These are phyloP conservation scores for Leishmania martiniquensis DNA, from an alignment of 208 protist species.

Conservation along the genomic window DNA sequence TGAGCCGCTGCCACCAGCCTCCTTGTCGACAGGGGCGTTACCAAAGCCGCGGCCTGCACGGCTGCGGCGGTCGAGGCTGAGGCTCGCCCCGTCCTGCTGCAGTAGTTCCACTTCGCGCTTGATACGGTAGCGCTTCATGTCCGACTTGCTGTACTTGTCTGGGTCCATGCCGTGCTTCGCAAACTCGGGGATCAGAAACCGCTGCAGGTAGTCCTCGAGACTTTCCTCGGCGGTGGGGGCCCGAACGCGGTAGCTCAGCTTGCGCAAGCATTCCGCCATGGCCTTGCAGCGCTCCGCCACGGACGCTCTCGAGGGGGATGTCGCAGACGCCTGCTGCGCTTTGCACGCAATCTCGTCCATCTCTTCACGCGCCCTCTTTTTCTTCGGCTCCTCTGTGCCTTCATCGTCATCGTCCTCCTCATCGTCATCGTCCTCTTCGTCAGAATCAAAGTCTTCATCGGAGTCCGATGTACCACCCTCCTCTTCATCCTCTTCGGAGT, in stretches of 20 bases:
- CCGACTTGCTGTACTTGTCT: slow-evolving; percentile 53
- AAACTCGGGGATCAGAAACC: slow-evolving; percentile 71
- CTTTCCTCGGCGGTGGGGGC: slow-evolving; percentile 51
- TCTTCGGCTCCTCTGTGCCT: slow-evolving; percentile 27
- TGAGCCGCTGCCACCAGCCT: neutral
- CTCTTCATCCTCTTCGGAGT: slow-evolving; percentile 42
- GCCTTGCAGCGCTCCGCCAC: slow-evolving; percentile 62
- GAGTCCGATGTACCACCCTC: slow-evolving; percentile 32
- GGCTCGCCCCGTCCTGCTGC: slow-evolving; percentile 71
- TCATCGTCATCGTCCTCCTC: slow-evolving; percentile 29
- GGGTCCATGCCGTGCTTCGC: slow-evolving; percentile 74
- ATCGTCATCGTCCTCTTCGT: slow-evolving; percentile 38
- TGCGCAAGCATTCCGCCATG: slow-evolving; percentile 76
- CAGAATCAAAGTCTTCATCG: slow-evolving; percentile 29
- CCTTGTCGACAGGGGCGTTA: slow-evolving; percentile 5
- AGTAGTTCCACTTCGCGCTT: slow-evolving; percentile 75
- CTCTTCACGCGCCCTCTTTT: slow-evolving; percentile 56
- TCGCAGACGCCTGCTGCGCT: neutral
- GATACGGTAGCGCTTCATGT: slow-evolving; percentile 69
- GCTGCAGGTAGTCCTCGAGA: slow-evolving; percentile 61
- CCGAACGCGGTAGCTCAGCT: slow-evolving; percentile 65
- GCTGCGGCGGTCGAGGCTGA: slow-evolving; percentile 62
- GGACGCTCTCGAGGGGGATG: slow-evolving; percentile 12
- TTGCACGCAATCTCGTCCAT: slow-evolving; percentile 14
- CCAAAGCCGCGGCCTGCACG: slow-evolving; percentile 68